phyloP scores from a whole-genome alignment of 176 grass and related monocot genomes.

The Tillandsia fasciculata region DNA sequence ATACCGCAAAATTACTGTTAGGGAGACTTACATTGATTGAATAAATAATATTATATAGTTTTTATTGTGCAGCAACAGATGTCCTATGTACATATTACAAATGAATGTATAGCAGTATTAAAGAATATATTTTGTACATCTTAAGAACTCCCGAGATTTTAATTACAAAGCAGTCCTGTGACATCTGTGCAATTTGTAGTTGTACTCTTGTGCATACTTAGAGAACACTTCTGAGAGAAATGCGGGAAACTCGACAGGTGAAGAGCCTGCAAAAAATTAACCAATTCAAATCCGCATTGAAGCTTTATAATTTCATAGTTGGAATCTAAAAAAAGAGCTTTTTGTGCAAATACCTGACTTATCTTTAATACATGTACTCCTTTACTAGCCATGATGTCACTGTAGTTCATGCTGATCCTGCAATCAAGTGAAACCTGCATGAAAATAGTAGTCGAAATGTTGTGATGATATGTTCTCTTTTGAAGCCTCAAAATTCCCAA shows the following conservation, averaged over 20 bases:
- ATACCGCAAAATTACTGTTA: too few relatives aligned
- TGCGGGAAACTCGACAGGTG: constrained; percentile 49
- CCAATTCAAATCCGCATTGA: background rate
- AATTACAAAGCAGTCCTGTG: too few relatives aligned
- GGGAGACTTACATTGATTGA: too few relatives aligned
- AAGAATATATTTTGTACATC: too few relatives aligned
- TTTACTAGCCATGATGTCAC: constrained; percentile 41
- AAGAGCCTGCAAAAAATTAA: constrained; percentile 30
- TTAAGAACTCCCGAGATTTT: too few relatives aligned
- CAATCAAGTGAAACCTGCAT: constrained; percentile 74
- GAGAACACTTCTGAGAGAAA: constrained; percentile 57
- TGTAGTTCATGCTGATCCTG: constrained; percentile 63
- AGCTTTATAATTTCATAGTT: background rate
- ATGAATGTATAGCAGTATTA: too few relatives aligned
- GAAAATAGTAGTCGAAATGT: background rate
- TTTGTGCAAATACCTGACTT: constrained; percentile 41
- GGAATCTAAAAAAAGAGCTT: background rate
- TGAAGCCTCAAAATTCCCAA: background rate
- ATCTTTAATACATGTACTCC: constrained; percentile 21
- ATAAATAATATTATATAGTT: too few relatives aligned
- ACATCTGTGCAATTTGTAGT: too few relatives aligned
- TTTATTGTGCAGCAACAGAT: too few relatives aligned
- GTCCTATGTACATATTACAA: too few relatives aligned
- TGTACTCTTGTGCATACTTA: constrained; percentile 1
- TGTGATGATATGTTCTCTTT: background rate